Evolutionary conservation across 2,329 filamentous ascomycete genomes (phyloP).

Genomic region (Clarireedia homoeocarpa): DNA sequence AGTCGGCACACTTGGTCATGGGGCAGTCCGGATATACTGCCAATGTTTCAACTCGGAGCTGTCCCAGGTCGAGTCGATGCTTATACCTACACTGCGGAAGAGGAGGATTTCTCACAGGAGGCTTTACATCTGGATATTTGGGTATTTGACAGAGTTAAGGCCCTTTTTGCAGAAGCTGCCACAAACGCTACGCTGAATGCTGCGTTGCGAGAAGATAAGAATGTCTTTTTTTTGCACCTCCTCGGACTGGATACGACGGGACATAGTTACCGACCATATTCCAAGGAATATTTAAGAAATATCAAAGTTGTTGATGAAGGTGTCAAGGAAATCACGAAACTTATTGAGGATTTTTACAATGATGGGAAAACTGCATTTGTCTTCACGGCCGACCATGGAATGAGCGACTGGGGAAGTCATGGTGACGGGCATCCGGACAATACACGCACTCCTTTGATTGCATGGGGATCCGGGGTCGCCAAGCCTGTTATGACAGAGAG

Average conservation of each 20-base stretch:
- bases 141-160: conserved; percentile 93
- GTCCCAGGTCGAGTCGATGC: conserved; percentile 79
- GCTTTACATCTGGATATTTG: conserved; percentile 78
- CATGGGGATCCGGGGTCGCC: conserved; percentile 88
- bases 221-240: conserved; percentile 92
- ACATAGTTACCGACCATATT: conserved; percentile 82
- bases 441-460: conserved; percentile 85
- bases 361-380: conserved; percentile 86
- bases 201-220: conserved; percentile 70
- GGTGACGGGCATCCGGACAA: conserved; percentile 97
- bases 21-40: conserved; percentile 94
- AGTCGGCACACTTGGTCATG: conserved; percentile 98
- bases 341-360: conserved; percentile 79
- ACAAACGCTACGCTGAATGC: conserved; percentile 68
- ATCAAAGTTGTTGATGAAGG: conserved; percentile 91
- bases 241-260: conserved; percentile 88
- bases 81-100: conserved; percentile 74
- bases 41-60: conserved; percentile 95
- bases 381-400: conserved; percentile 96
- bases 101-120: conserved; percentile 83
- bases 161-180: conserved; percentile 72
- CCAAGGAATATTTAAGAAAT: conserved; percentile 89
- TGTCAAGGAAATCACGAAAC: conserved; percentile 70
- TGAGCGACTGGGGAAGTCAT: conserved; percentile 99
- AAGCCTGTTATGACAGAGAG: conserved; percentile 54